phyloP scores from a whole-genome alignment of 805 yeast species.

The baker's yeast (Saccharomyces cerevisiae) region DNA sequence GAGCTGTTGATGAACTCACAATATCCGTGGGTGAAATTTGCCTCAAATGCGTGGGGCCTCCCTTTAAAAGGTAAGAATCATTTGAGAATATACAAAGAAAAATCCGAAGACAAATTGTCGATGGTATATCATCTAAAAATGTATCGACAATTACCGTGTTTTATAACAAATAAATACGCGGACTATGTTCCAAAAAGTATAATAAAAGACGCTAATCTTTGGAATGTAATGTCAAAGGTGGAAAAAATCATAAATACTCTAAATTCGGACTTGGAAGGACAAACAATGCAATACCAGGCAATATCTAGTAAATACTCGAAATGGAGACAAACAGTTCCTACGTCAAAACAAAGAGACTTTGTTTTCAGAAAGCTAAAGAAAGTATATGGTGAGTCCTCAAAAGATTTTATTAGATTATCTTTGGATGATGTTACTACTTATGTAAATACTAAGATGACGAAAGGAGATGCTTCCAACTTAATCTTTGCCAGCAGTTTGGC shows the following conservation, averaged over 20 bases:
- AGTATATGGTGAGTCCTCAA: background rate
- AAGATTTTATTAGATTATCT: background rate
- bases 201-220: background rate
- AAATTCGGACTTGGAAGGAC: background rate
- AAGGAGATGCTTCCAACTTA: conserved; percentile 26
- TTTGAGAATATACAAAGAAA: conserved; percentile 23
- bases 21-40: conserved; percentile 32
- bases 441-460: conserved; percentile 8
- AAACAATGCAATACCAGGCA: conserved; percentile 1
- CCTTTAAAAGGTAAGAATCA: conserved; percentile 15
- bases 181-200: background rate
- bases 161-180: conserved; percentile 2
- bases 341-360: conserved; percentile 21
- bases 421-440: conserved; percentile 5
- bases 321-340: conserved; percentile 29
- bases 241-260: background rate
- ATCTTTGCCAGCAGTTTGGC: conserved; percentile 24
- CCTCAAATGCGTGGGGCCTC: conserved; percentile 28
- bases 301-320: conserved; percentile 22
- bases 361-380: conserved; percentile 9
- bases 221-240: background rate
- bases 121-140: background rate
- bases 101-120: conserved; percentile 5
- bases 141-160: background rate
- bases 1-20: conserved; percentile 17